Evolutionary conservation across 148 eudicot genomes (phyloP), one percentile per base, ranked within the genome.

Genomic region (Cornus controversa): DNA sequence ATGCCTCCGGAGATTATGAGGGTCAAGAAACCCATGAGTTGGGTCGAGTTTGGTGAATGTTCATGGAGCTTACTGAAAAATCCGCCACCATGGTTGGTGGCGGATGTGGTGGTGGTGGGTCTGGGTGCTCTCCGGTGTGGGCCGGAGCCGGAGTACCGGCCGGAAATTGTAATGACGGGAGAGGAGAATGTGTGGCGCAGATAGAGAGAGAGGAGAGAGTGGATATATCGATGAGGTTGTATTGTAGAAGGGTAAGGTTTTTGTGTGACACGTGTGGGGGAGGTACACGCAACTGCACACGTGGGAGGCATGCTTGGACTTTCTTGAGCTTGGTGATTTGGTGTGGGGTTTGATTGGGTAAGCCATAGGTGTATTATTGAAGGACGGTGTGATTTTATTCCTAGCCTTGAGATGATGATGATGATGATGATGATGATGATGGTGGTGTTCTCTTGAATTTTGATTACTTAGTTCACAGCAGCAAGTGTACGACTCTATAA

Each of bases 1-100:
- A 89, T 72, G 29, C 77, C 84, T 27, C 86, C 90, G 50, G 91
- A 75, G 80, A 91, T 78, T 8, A 84, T 57, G 11, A 92, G 86
- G 45, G 96, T 84, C 14, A 91, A 80, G 89, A 94, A 28, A 6
- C 94, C 97, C 36, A 86, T 15, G 64, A 92, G 82, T 34, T 87
- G 97, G 79, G 88, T 77, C 1, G 98, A 87, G 90, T 84, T 82
- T 2, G 93, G 87, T 4, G 88, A 66, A 36, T 81, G 80, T 10
- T 79, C 77, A 23, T 88, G 89, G 80, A 94, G 72, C 13, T 77
- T 82, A 2, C 81, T 86, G 10, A 93, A 83, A 78, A 90, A 78
- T 36, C 80, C 42, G 11, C 53, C 37, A 54, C 78, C 47, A 4
- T 6, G 45, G 8, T 40, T 40, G 45, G 45, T 9, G 54, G 77